Conservation (phyloP, 352 stramenopile genomes). For the Phytophthora colocasiae region DNA sequence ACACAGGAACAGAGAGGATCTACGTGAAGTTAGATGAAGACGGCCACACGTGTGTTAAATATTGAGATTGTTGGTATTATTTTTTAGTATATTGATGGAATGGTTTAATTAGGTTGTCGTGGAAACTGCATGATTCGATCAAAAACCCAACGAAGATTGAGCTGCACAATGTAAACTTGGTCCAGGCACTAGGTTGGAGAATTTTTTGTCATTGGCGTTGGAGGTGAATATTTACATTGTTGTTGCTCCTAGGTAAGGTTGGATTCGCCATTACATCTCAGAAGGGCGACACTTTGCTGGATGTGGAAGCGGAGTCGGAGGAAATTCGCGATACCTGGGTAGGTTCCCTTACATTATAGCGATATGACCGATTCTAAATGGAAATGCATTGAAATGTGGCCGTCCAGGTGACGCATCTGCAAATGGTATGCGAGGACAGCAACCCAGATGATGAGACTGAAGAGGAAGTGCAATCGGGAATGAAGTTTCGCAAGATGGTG, state of each 20-base stretch:
- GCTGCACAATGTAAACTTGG: constrained; percentile 52
- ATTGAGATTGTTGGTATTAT: background rate
- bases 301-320: constrained; percentile 73
- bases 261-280: constrained; percentile 64
- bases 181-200: constrained; percentile 58
- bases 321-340: constrained; percentile 78
- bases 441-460: constrained; percentile 39
- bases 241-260: constrained; percentile 34
- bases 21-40: constrained; percentile 68
- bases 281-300: constrained; percentile 69
- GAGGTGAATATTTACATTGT: background rate
- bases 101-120: constrained; percentile 59
- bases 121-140: constrained; percentile 65
- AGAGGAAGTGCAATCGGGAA: constrained; percentile 41
- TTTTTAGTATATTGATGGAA: background rate
- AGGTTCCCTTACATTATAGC: constrained; percentile 4
- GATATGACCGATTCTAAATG: too few species aligned
- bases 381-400: background rate
- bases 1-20: constrained; percentile 67
- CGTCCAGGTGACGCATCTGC: constrained; percentile 65
- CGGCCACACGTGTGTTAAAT: constrained; percentile 53
- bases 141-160: constrained; percentile 61
- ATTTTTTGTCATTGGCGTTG: background rate
- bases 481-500: constrained; percentile 75
- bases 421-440: constrained; percentile 77